Evolutionary conservation across 2,329 filamentous ascomycete genomes (phyloP).

Genomic region (Aspergillus novoparasiticus): DNA sequence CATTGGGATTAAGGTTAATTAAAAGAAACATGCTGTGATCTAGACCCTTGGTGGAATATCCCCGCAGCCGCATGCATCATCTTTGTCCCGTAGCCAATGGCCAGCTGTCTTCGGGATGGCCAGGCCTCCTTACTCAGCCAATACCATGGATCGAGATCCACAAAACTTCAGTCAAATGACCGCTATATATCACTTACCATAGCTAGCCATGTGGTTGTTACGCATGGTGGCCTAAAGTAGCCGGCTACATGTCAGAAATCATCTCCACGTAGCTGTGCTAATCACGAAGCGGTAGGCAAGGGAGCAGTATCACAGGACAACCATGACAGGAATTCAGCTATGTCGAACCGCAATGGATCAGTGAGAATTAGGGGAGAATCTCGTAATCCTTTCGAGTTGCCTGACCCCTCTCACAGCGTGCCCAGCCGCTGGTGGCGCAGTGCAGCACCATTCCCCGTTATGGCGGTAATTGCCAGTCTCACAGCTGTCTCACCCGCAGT

Average conservation of each 20-base stretch:
- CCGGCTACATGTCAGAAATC: neutral
- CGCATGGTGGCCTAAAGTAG: neutral
- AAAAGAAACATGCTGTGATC: too few relatives aligned
- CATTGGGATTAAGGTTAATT: too few relatives aligned
- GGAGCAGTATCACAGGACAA: neutral
- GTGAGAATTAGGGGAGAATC: neutral
- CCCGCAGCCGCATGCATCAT: too few relatives aligned
- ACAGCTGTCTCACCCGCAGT: neutral
- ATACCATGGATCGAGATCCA: neutral
- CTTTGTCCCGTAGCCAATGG: too few relatives aligned
- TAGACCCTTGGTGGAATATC: too few relatives aligned
- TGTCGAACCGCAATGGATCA: neutral
- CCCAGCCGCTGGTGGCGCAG: neutral
- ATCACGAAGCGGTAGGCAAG: neutral
- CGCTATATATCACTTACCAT: neutral
- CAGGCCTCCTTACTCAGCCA: neutral
- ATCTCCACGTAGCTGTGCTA: neutral
- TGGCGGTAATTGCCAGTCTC: neutral
- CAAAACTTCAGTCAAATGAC: neutral
- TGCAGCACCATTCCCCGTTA: neutral
- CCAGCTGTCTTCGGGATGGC: too few relatives aligned
- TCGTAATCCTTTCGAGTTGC: neutral
- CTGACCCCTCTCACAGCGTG: neutral
- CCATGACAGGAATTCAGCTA: neutral
- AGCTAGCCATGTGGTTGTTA: fast-evolving